A percentile compares a stretch with the other conserved stretches of the same genome.
These are phyloP conservation scores for Juglanconis oblonga DNA, from an alignment of 2,329 filamentous ascomycete genomes.

Conservation along the genomic window DNA sequence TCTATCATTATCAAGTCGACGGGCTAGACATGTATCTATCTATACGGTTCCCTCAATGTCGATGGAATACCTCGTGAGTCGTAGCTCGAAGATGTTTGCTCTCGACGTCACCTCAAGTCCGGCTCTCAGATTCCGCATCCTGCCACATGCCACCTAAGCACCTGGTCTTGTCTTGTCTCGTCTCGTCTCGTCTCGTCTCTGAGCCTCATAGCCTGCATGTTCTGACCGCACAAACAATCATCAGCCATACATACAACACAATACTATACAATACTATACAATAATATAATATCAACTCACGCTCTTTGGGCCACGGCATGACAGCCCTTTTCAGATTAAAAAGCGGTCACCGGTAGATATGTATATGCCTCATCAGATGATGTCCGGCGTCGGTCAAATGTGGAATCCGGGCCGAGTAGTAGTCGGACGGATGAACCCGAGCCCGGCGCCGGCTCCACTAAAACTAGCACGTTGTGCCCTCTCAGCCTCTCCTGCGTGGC, in stretches of 20 bases:
- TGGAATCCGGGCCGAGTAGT: neutral
- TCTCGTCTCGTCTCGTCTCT: neutral
- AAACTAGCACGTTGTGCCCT: too few relatives aligned
- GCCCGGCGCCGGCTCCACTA: too few relatives aligned
- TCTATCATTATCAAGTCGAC: neutral
- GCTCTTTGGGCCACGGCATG: too few relatives aligned
- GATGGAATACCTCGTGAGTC: neutral
- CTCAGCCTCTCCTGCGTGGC: neutral
- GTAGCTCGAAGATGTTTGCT: conserved; percentile 8
- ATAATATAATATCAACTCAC: too few relatives aligned
- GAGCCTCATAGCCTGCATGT: neutral
- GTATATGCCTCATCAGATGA: too few relatives aligned
- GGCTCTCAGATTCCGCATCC: neutral
- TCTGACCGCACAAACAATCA: neutral
- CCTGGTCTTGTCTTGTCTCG: too few relatives aligned
- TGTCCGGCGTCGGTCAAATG: too few relatives aligned
- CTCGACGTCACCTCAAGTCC: neutral
- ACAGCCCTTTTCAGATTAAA: neutral
- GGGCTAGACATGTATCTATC: neutral
- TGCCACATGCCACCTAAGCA: too few relatives aligned
- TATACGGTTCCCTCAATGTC: neutral
- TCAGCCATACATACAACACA: neutral
- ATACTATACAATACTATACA: too few relatives aligned
- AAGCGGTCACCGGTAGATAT: neutral
- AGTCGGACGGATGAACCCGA: conserved; percentile 21